Evolutionary conservation across 148 eudicot species (phyloP), one percentile per base, ranked within the genome.

Genomic region (Fallopia convolvulus): DNA sequence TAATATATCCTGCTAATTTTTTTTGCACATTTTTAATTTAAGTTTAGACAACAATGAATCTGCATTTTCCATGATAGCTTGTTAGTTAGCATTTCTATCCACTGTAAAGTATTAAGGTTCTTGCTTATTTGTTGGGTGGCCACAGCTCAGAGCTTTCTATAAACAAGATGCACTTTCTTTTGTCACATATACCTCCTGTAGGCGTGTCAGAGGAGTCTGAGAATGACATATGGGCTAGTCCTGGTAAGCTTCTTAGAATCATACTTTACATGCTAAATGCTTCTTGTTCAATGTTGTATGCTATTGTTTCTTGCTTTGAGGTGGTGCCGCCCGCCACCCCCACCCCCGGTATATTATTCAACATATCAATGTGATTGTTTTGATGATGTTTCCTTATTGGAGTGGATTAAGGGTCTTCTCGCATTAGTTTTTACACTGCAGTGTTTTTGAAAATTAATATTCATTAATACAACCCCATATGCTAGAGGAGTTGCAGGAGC

Each of bases 131-230:
- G 23, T 75, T 73, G 68, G 58, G 11, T 77, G 58, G 46, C 17
- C 32, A 80, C 90, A 94, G 99, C 77, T 50, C 87, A 70, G 89
- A 88, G 77, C 79, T 84, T 52, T 83, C 91, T 13, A 78, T 87
- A 53, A 82, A 76, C 55, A 92, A 91, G 87, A 82, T 91, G 70
- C 80, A 88, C 71, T 82, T 77, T 75, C 83, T 94, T 36, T 78
- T 94, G 65, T 87, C 89, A 55, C 87, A 76, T 68, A 88, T 92
- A 75, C 99, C 93, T 61, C 82, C 89, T 80, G 81, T 86, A 2
- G 88, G 87, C 60, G 79, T 75, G 63, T 55, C 81, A 47, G 87
- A 82, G 53, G 80, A 75, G 50, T 75, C 84, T 80, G 85, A 79
- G 30, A 52, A 70, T 76, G 92, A 90, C 80, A 85, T 79, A 84